Base-by-base conservation (phyloP, 768 basidiomycete genomes). In the Panaeolus papilionaceus region DNA sequence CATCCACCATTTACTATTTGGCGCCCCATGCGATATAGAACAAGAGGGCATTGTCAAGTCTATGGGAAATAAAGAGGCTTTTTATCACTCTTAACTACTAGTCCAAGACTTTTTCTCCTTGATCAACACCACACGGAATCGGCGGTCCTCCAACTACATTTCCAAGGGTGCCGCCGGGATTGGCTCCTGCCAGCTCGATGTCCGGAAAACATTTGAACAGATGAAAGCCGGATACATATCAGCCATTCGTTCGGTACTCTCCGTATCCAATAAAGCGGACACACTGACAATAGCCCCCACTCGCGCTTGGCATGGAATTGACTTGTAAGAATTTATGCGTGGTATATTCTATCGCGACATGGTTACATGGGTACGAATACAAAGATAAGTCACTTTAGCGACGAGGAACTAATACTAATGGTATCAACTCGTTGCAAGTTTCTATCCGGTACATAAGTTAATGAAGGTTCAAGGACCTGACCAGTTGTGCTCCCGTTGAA, bases 401-500 rank as follows among this genome's bases (percentile, higher is more conserved):
- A 26, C 45, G 20, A 61, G 38, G 51, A 37, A 28, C 40, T 47
- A 38, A 62, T 37, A 33, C 45, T 45, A 42, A 64, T 37, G 20
- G 45, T 64, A 33, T 64, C 61, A 18, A 44, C 38, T n/a, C 64
- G 61, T 28, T 51, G 63, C 11, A 58, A 65, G n/a, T 39, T 61
- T 62, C 28, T 66, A 40, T 65, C n/a, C 28, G 61, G 58, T 23
- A 68, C 54, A 61, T 54, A 64, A 20, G 44, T 70, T 45, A 54
- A 66, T 33, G 49, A 67, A 38, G 39, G 65, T 37, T 47, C 44
- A 63, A 33, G 58, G 42, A 26, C 66, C 45, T 33, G 64, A 18
- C 64, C 65, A 26, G 68, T 71, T 61, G 71, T 69, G 26, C 70
- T 68, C n/a, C 69, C 63, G 18, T 47, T 62, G 8, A 66, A 42